These are phyloP conservation scores for Fusarium goolgardi DNA, from an alignment of 2,329 filamentous ascomycete species.

Conservation along the genomic window DNA sequence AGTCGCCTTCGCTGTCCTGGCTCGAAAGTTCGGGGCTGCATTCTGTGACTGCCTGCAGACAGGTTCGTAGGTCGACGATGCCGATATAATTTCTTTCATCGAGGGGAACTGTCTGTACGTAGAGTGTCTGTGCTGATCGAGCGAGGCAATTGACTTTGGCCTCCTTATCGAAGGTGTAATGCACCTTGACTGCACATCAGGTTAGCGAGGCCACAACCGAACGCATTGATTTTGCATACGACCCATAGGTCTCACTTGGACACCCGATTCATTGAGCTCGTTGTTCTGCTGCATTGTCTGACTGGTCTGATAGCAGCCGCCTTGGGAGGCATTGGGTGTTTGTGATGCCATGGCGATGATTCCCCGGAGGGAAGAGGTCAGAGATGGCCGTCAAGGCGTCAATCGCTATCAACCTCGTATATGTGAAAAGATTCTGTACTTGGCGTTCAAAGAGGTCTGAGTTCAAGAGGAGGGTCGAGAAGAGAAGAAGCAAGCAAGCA, in stretches of 20 bases:
- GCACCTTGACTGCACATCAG: slow-evolving; percentile 80
- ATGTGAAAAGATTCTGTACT: slow-evolving; percentile 5
- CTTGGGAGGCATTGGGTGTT: slow-evolving; percentile 49
- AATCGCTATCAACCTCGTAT: slow-evolving; percentile 11
- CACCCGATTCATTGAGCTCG: slow-evolving; percentile 59
- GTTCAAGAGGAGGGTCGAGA: slow-evolving; percentile 7
- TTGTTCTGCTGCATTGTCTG: slow-evolving; percentile 48
- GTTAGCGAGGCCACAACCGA: slow-evolving; percentile 36
- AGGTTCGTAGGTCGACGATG: slow-evolving; percentile 86
- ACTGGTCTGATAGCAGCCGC: slow-evolving; percentile 50
- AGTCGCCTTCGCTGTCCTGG: slow-evolving; percentile 83
- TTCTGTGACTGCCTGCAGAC: slow-evolving; percentile 81
- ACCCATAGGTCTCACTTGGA: slow-evolving; percentile 73
- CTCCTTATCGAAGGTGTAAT: slow-evolving; percentile 94
- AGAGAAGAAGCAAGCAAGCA: slow-evolving; percentile 25
- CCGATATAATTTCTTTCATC: slow-evolving; percentile 87
- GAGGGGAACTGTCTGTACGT: slow-evolving; percentile 82
- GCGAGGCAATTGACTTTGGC: slow-evolving; percentile 91
- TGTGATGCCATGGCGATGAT: slow-evolving; percentile 55
- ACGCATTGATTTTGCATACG: slow-evolving; percentile 60
- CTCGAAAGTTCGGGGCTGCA: slow-evolving; percentile 83
- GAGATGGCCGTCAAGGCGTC: slow-evolving; percentile 23
- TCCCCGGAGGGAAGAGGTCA: slow-evolving; percentile 43
- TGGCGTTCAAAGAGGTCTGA: not conserved
- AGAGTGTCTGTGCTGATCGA: slow-evolving; percentile 81